phyloP scores from a whole-genome alignment of 1,284 basidiomycete species.

The Cutaneotrichosporon cyanovorans region DNA sequence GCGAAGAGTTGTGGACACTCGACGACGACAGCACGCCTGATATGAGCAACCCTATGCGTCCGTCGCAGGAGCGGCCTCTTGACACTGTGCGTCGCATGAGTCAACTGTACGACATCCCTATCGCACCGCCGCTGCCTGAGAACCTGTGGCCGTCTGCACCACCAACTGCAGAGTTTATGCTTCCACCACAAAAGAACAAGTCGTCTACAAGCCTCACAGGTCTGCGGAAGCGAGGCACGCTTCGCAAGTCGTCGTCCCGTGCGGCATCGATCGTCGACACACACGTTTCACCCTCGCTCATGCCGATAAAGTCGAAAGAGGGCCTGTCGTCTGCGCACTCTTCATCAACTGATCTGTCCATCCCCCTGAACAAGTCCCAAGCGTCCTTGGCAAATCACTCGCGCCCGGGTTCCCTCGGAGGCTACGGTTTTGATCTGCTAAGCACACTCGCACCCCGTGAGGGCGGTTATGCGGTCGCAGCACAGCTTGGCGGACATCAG shows the following conservation, averaged over 20 bases:
- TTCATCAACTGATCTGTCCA: slow-evolving; percentile 34
- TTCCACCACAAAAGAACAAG: slow-evolving; percentile 24
- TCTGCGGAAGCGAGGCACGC: slow-evolving; percentile 14
- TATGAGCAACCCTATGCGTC: slow-evolving; percentile 40
- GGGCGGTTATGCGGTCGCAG: slow-evolving; percentile 45
- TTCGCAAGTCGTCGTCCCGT: slow-evolving; percentile 15
- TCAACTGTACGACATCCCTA: slow-evolving; percentile 16
- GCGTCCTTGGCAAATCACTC: slow-evolving; percentile 17
- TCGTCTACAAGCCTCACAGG: slow-evolving; percentile 31
- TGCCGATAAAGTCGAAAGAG: slow-evolving; percentile 11
- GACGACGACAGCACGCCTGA: slow-evolving; percentile 32
- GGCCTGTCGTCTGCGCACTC: slow-evolving; percentile 34
- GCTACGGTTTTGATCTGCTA: slow-evolving; percentile 38
- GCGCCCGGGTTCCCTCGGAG: slow-evolving; percentile 24
- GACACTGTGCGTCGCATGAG: slow-evolving; percentile 40
- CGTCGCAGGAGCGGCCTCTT: slow-evolving; percentile 37
- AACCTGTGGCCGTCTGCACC: slow-evolving; percentile 31
- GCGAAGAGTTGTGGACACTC: slow-evolving; percentile 39
- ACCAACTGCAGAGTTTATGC: slow-evolving; percentile 10
- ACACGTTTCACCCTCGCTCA: slow-evolving; percentile 12
- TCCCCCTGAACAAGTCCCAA: slow-evolving; percentile 32
- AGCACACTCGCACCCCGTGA: slow-evolving; percentile 39
- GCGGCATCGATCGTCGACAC: slow-evolving; percentile 11
- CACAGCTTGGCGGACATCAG: slow-evolving; percentile 27
- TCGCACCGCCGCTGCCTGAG: slow-evolving; percentile 20